A percentile compares a stretch with the other conserved stretches of the same genome.
Conservation (phyloP, 306 rosid species). For the Lathyrus aphaca region DNA sequence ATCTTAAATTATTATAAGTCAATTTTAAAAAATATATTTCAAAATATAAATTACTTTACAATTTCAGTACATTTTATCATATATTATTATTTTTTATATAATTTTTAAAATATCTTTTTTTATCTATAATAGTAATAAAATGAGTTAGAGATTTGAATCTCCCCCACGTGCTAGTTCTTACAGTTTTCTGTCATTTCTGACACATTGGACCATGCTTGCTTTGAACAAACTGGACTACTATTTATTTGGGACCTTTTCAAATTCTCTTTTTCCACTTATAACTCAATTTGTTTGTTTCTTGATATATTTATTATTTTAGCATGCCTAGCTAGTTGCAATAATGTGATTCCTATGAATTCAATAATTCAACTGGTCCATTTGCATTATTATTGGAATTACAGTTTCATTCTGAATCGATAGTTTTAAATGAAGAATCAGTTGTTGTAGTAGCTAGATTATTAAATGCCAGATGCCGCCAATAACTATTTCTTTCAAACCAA, state of each 20-base stretch:
- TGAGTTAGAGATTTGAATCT: no score
- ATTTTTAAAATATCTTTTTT: no score
- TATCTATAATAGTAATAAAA: no score
- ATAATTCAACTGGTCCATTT: conserved; percentile 32
- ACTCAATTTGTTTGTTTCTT: conserved; percentile 1
- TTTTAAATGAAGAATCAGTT: neutral
- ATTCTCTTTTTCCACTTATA: neutral
- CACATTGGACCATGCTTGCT: neutral
- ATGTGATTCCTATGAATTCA: conserved; percentile 21
- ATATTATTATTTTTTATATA: no score
- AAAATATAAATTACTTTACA: no score
- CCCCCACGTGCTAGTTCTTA: conserved; percentile 37
- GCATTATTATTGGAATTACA: conserved; percentile 35
- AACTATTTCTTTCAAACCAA: no score
- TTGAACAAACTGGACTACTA: neutral
- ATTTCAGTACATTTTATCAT: no score
- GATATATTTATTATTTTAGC: neutral
- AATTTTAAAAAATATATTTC: no score
- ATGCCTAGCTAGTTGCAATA: conserved; percentile 13
- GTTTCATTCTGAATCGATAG: conserved; percentile 8
- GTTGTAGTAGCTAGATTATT: neutral
- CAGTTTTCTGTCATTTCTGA: conserved; percentile 18
- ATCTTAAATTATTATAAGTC: no score
- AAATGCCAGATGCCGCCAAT: no score
- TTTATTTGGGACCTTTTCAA: neutral